Evolutionary conservation across 2,329 filamentous ascomycete genomes (phyloP).

Genomic region (Penicillium expansum): DNA sequence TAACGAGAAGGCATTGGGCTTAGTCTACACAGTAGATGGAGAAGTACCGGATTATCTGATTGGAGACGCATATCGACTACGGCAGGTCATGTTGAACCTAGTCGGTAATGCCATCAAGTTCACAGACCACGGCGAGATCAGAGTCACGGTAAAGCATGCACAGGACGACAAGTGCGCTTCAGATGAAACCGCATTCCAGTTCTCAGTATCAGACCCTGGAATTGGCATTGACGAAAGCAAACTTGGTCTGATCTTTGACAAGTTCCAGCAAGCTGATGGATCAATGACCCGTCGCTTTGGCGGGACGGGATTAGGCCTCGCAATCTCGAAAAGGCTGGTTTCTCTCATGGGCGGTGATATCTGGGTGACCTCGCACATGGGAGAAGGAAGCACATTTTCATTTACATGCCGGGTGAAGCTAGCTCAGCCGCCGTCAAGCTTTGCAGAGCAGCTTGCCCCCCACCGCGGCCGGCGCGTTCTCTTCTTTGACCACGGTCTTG

Average conservation of each 20-base stretch:
- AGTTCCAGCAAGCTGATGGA: conserved; percentile 93
- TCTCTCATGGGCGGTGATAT: conserved; percentile 92
- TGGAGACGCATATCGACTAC: conserved; percentile 86
- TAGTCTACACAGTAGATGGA: conserved; percentile 86
- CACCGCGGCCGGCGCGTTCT: conserved; percentile 86
- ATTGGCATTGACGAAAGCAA: conserved; percentile 93
- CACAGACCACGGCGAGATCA: conserved; percentile 89
- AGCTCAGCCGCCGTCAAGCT: conserved; percentile 69
- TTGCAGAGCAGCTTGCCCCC: conserved; percentile 74
- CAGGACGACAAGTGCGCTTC: conserved; percentile 56
- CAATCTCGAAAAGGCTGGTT: conserved; percentile 91
- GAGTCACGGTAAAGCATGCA: conserved; percentile 73
- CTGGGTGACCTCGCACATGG: conserved; percentile 87
- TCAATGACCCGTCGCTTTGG: conserved; percentile 94
- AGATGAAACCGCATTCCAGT: conserved; percentile 86
- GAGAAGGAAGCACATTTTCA: conserved; percentile 84
- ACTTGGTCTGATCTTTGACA: conserved; percentile 92
- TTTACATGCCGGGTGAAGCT: conserved; percentile 87
- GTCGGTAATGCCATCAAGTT: conserved; percentile 98
- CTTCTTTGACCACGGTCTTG: conserved; percentile 83
- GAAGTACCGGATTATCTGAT: conserved; percentile 89
- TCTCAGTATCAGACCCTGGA: conserved; percentile 87
- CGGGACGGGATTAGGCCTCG: conserved; percentile 84
- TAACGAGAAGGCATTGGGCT: conserved; percentile 87
- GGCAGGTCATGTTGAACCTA: conserved; percentile 91